Conservation (phyloP, 768 basidiomycete genomes). For the Omphalotus guepiniiformis region DNA sequence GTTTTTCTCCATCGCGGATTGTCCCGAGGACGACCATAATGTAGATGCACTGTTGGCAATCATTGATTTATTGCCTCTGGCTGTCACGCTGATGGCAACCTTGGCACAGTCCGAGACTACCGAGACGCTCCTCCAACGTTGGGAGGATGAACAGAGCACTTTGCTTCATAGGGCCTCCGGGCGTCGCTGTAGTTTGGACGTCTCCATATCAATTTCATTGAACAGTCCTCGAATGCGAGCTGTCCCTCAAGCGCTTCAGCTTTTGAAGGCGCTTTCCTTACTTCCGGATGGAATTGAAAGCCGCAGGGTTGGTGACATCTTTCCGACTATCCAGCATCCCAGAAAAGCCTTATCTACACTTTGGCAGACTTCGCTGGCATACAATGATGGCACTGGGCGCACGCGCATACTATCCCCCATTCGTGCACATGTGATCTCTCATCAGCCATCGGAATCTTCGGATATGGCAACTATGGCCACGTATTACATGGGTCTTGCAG, state of each 20-base stretch:
- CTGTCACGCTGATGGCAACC: slow-evolving; percentile 18
- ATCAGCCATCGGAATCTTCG: slow-evolving; percentile 12
- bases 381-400: slow-evolving; percentile 12
- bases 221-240: slow-evolving; percentile 16
- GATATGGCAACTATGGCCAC: slow-evolving; percentile 12
- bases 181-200: slow-evolving; percentile 14
- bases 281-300: slow-evolving; percentile 18
- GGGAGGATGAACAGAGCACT: slow-evolving; percentile 16
- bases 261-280: slow-evolving; percentile 17
- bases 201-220: slow-evolving; percentile 18
- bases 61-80: slow-evolving; percentile 19
- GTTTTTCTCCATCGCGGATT: slow-evolving; percentile 17
- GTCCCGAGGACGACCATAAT: slow-evolving; percentile 14
- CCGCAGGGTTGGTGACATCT: slow-evolving; percentile 9
- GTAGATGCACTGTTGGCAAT: slow-evolving; percentile 13
- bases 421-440: slow-evolving; percentile 15
- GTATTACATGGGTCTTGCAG: slow-evolving; percentile 16
- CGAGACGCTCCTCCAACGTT: slow-evolving; percentile 14
- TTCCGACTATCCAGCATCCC: slow-evolving; percentile 10
- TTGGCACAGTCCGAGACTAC: slow-evolving; percentile 15
- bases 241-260: slow-evolving; percentile 10
- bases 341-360: slow-evolving; percentile 13
- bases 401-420: slow-evolving; percentile 19
- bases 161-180: slow-evolving; percentile 13
- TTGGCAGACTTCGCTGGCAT: slow-evolving; percentile 15